Evolutionary conservation across 345 rosid species (phyloP).

Genomic region (Hirschfeldia incana): DNA sequence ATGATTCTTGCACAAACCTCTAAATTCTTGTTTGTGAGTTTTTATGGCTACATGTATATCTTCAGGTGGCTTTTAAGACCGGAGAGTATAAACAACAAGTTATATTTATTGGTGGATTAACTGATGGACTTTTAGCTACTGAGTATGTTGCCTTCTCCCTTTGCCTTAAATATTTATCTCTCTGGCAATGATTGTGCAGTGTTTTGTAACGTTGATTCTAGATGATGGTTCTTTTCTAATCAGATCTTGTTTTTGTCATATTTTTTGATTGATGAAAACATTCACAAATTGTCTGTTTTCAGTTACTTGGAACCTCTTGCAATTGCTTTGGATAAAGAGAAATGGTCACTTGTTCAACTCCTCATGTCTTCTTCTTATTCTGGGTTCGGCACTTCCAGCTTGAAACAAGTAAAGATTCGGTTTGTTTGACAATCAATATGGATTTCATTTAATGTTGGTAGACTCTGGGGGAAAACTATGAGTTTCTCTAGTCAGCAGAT

Average conservation of each 20-base stretch:
- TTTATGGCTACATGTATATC: constrained; percentile 6
- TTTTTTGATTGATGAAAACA: not conserved
- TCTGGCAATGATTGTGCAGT: not conserved
- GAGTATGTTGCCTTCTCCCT: constrained; percentile 59
- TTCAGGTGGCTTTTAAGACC: constrained; percentile 90
- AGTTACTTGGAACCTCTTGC: constrained; percentile 97
- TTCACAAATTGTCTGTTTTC: constrained; percentile 29
- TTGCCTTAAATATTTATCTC: not conserved
- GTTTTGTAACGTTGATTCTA: not conserved
- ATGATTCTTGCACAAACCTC: not conserved
- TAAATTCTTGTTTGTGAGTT: not conserved
- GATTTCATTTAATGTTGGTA: not conserved
- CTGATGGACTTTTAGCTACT: constrained; percentile 85
- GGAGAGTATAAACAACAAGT: constrained; percentile 92
- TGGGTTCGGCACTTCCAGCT: constrained; percentile 91
- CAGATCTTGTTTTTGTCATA: not conserved
- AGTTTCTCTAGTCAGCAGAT: not conserved
- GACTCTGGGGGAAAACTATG: not conserved
- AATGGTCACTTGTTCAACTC: constrained; percentile 93
- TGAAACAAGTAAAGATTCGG: constrained; percentile 66
- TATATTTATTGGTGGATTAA: constrained; percentile 83
- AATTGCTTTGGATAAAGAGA: constrained; percentile 83
- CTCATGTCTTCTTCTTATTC: constrained; percentile 84
- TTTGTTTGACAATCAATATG: not conserved
- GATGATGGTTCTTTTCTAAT: not conserved